Evolutionary conservation across 495 filamentous ascomycete species (phyloP).

Genomic region (Penicillium salamii): DNA sequence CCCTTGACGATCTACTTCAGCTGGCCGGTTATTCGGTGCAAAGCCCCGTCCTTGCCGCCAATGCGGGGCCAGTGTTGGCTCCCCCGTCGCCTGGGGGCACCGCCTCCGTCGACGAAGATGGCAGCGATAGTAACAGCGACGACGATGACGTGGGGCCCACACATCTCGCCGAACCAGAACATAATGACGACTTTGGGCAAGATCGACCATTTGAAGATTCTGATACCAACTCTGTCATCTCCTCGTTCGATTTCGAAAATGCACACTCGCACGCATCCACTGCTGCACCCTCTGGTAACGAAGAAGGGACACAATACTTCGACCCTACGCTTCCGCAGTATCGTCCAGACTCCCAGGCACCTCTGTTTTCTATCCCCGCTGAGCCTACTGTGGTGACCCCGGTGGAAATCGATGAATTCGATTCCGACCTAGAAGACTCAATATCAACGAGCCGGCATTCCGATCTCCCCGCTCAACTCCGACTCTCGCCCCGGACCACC

Average conservation of each 20-base stretch:
- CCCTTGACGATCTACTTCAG: conserved; percentile 49
- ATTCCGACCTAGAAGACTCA: conserved; percentile 6
- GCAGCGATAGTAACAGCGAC: conserved; percentile 12
- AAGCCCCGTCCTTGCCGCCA: conserved; percentile 19
- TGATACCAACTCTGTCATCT: conserved; percentile 14
- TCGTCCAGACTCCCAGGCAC: conserved; percentile 48
- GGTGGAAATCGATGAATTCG: not conserved
- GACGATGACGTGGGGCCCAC: conserved; percentile 11
- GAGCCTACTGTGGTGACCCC: conserved; percentile 4
- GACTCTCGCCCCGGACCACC: conserved; percentile 34
- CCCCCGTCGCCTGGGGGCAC: conserved; percentile 19
- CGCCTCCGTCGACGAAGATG: conserved; percentile 19
- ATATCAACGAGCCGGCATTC: conserved; percentile 10
- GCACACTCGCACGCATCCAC: conserved; percentile 13
- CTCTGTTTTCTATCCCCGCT: conserved; percentile 14
- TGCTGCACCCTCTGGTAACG: conserved; percentile 18
- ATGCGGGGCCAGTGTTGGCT: conserved; percentile 21
- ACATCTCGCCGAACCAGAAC: not conserved
- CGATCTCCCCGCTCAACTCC: conserved; percentile 24
- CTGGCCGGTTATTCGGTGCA: conserved; percentile 48
- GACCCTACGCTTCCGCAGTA: conserved; percentile 74
- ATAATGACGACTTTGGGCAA: not conserved
- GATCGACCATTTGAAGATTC: conserved; percentile 1
- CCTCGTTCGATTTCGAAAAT: conserved; percentile 12
- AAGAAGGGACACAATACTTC: conserved; percentile 24